Evolutionary conservation across 2,329 filamentous ascomycete genomes (phyloP), one percentile per base, ranked within the genome.

Genomic region (Epichloe gansuensis): DNA sequence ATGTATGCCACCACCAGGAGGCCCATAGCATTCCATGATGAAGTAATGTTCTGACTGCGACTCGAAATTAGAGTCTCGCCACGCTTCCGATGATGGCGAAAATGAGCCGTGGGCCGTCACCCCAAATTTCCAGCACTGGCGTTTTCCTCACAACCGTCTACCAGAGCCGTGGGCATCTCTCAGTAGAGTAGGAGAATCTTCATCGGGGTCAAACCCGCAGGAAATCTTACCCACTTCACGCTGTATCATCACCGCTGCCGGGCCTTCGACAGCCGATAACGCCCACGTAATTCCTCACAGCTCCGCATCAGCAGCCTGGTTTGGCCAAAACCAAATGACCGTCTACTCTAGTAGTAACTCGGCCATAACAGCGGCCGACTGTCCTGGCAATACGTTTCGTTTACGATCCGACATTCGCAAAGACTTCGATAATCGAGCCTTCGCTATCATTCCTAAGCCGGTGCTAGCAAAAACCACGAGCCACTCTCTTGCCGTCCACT

Each of bases 71-170:
- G 23, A 45, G 11, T 45, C 43, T 21, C n/a, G 34, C n/a, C 9
- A 42, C 4, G 39, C 39, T 42, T 8, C 39, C n/a, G 7, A 17
- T 8, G 9, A 17, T 15, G 6, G 39, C n/a, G 7, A 17, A 3
- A n/a, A 17, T 6, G 17, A 46, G 43, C 31, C 44, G 50, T 51
- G 34, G 13, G 41, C 48, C 13, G 34, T 54, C 37, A 51, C 43
- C 6, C 47, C 52, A 3, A 51, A 35, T 47, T 54, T 48, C 15
- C 52, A 51, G 41, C 5, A 54, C 39, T 54, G 48, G 48, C 48
- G 48, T n/a, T 54, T 54, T 38, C 52, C 52, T 49, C 35, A 49
- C 46, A 38, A 39, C 6, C 23, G 41, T 38, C 42, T 52, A 31
- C 48, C 48, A 17, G 48, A 45, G 34, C 35, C 43, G 34, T 47